phyloP scores from a whole-genome alignment of 2,329 filamentous ascomycete genomes.

The Calonectria fujianensis region DNA sequence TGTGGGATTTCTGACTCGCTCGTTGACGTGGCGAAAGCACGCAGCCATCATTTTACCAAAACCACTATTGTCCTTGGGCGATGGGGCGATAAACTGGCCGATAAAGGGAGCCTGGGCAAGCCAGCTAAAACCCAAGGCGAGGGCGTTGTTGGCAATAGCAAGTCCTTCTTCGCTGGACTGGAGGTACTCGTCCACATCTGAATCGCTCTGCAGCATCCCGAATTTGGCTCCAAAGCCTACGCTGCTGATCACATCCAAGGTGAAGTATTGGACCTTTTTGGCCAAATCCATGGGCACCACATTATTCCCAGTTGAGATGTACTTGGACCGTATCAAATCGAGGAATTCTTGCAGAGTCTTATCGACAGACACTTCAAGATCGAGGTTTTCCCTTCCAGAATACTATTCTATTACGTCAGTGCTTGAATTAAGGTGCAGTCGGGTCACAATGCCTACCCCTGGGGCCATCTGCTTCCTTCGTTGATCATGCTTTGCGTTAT shows the following conservation, averaged over 20 bases:
- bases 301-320: slow-evolving; percentile 59
- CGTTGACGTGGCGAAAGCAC: slow-evolving; percentile 55
- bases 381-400: slow-evolving; percentile 72
- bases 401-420: slow-evolving; percentile 62
- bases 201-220: slow-evolving; percentile 67
- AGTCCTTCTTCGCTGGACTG: slow-evolving; percentile 60
- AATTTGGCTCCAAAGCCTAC: slow-evolving; percentile 71
- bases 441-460: slow-evolving; percentile 63
- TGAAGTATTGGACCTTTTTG: slow-evolving; percentile 69
- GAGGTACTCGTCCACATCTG: slow-evolving; percentile 65
- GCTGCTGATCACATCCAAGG: slow-evolving; percentile 72
- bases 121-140: slow-evolving; percentile 56
- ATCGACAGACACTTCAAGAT: slow-evolving; percentile 70
- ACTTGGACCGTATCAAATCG: slow-evolving; percentile 65
- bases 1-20: slow-evolving; percentile 50
- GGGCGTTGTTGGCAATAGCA: slow-evolving; percentile 49
- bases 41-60: slow-evolving; percentile 60
- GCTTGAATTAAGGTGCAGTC: too few relatives aligned
- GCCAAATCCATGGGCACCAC: slow-evolving; percentile 66
- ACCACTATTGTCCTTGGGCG: slow-evolving; percentile 55
- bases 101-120: slow-evolving; percentile 56
- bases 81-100: slow-evolving; percentile 55
- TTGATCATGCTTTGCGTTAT: slow-evolving; percentile 67
- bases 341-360: slow-evolving; percentile 66
- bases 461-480: slow-evolving; percentile 70